These are phyloP conservation scores for Yarrowia sp. DNA, from an alignment of 805 yeast genomes.

Conservation along the genomic window DNA sequence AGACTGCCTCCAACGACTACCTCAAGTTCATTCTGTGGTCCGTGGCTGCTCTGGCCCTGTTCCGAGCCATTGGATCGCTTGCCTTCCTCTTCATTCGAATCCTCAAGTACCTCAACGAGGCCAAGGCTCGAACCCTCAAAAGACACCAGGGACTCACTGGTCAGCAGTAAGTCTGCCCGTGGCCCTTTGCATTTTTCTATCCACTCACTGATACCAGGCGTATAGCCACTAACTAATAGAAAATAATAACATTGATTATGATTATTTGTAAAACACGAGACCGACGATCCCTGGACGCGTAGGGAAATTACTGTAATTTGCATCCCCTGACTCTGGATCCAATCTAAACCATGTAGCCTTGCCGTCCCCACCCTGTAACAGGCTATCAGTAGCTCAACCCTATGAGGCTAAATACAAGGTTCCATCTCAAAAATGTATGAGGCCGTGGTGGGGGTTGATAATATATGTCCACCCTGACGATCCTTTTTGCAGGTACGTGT, in stretches of 20 bases:
- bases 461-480: slow-evolving; percentile 11
- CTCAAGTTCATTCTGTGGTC: slow-evolving; percentile 88
- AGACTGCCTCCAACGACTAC: slow-evolving; percentile 73
- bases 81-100: slow-evolving; percentile 63
- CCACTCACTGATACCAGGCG: slow-evolving; percentile 36
- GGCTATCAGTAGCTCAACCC: not conserved
- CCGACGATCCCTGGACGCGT: not conserved
- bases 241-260: not conserved
- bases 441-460: not conserved
- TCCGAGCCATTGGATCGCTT: slow-evolving; percentile 84
- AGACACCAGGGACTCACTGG: slow-evolving; percentile 35
- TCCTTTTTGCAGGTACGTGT: not conserved
- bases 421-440: slow-evolving; percentile 12
- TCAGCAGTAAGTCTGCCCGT: slow-evolving; percentile 24
- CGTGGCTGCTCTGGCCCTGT: slow-evolving; percentile 81
- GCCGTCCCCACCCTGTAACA: not conserved
- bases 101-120: slow-evolving; percentile 40
- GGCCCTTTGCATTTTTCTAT: slow-evolving; percentile 28
- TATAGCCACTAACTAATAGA: slow-evolving; percentile 21
- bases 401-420: slow-evolving; percentile 10
- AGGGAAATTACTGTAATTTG: not conserved
- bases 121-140: slow-evolving; percentile 32
- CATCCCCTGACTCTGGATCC: not conserved
- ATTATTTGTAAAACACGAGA: no score
- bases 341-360: not conserved